These are phyloP conservation scores for Metschnikowia lachancei DNA, from an alignment of 805 yeast genomes.

Conservation along the genomic window DNA sequence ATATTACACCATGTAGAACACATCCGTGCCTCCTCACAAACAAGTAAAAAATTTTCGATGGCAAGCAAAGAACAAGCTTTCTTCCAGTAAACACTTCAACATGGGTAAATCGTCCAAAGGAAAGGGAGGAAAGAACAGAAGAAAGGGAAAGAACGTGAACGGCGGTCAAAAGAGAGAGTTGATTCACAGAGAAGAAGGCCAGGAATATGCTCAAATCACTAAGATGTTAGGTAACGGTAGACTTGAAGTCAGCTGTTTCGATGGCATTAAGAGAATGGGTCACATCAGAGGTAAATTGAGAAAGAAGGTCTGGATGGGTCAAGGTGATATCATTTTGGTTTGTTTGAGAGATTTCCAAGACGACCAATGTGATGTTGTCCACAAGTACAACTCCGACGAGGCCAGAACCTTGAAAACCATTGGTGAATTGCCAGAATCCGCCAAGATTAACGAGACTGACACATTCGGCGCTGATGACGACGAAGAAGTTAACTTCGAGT, in stretches of 20 bases:
- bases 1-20: constrained; percentile 1
- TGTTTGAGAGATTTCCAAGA: constrained; percentile 98
- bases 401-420: constrained; percentile 93
- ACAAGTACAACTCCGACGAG: constrained; percentile 95
- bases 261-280: constrained; percentile 89
- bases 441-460: constrained; percentile 96
- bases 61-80: not conserved
- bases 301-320: constrained; percentile 99
- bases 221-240: constrained; percentile 99
- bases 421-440: constrained; percentile 97
- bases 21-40: constrained; percentile 15
- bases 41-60: constrained; percentile 8
- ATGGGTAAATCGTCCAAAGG: constrained; percentile 80
- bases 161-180: constrained; percentile 92
- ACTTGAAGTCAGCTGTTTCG: constrained; percentile 92
- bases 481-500: constrained; percentile 96
- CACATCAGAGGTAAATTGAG: constrained; percentile 98
- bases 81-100: constrained; percentile 17
- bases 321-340: constrained; percentile 94
- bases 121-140: constrained; percentile 90
- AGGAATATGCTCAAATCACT: constrained; percentile 97
- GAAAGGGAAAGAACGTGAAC: constrained; percentile 97
- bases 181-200: constrained; percentile 89
- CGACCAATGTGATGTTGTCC: constrained; percentile 96
- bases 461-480: constrained; percentile 95